These are phyloP conservation scores for Paraphaeosphaeria sporulosa DNA, from an alignment of 2,329 filamentous ascomycete species.

Conservation along the genomic window DNA sequence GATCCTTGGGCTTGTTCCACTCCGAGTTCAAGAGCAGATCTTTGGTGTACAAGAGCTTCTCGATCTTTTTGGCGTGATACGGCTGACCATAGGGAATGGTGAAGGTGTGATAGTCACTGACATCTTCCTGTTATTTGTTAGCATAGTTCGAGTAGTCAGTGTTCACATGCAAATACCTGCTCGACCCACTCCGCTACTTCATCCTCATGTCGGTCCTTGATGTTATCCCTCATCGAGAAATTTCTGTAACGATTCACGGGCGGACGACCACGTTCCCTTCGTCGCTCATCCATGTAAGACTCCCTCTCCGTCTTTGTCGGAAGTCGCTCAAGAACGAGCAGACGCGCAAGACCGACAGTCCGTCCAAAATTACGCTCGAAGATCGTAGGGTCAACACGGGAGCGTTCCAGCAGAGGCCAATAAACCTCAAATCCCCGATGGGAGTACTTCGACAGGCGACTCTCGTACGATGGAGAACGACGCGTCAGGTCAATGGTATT, in stretches of 20 bases:
- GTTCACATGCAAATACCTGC: conserved; percentile 69
- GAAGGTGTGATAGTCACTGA: conserved; percentile 42
- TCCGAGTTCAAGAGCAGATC: conserved; percentile 83
- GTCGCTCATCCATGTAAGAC: conserved; percentile 72
- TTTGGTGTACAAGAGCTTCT: conserved; percentile 81
- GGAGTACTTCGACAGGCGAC: conserved; percentile 81
- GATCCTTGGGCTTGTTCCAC: conserved; percentile 80
- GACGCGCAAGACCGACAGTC: conserved; percentile 77
- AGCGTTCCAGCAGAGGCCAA: conserved; percentile 77
- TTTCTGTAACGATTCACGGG: conserved; percentile 52
- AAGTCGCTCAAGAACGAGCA: conserved; percentile 80
- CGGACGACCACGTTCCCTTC: conserved; percentile 76
- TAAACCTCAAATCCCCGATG: conserved; percentile 85
- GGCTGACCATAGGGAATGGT: conserved; percentile 71
- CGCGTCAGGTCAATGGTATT: conserved; percentile 82
- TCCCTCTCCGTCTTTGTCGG: conserved; percentile 74
- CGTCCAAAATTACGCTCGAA: conserved; percentile 81
- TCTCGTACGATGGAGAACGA: conserved; percentile 86
- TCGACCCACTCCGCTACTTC: conserved; percentile 86
- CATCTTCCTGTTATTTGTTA: not conserved
- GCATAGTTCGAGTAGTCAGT: not conserved
- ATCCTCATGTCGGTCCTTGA: conserved; percentile 79
- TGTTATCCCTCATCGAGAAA: conserved; percentile 66
- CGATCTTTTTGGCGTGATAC: conserved; percentile 71
- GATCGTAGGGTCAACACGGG: conserved; percentile 83